Evolutionary conservation across 164 flowering plant genomes (phyloP).

Genomic region (Warburgia ugandensis): DNA sequence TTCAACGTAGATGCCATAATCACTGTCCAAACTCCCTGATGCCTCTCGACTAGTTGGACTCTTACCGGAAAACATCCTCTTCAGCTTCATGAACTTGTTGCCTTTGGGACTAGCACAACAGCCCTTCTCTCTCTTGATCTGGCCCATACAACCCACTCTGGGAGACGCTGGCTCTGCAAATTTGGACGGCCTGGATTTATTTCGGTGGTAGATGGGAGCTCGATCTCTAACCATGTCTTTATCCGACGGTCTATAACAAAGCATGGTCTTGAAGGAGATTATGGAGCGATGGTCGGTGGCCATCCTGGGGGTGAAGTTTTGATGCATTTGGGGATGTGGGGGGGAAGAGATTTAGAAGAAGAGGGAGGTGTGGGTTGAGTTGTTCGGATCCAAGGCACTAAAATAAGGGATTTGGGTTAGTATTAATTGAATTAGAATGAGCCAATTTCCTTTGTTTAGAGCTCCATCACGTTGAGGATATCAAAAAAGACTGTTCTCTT

Average conservation of each 20-base stretch:
- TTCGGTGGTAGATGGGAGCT: not conserved
- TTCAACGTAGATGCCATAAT: not conserved
- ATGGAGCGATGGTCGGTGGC: not conserved
- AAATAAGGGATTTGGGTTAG: too few species aligned
- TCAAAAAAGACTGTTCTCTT: too few species aligned
- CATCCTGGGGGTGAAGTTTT: not conserved
- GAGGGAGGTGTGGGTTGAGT: not conserved
- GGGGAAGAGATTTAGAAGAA: not conserved
- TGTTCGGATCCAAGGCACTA: too few species aligned
- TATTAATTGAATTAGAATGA: too few species aligned
- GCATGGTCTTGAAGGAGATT: constrained; percentile 4
- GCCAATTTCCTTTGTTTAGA: too few species aligned
- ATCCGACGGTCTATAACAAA: constrained; percentile 13
- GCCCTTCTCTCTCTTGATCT: constrained; percentile 14
- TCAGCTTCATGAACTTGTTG: constrained; percentile 17
- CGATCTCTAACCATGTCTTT: not conserved
- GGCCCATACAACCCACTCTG: constrained; percentile 26
- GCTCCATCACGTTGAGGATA: too few species aligned
- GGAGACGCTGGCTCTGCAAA: constrained; percentile 19
- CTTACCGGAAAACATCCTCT: constrained; percentile 19
- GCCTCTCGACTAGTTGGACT: not conserved
- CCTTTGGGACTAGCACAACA: not conserved
- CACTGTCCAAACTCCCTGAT: not conserved
- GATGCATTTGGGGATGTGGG: too few species aligned
- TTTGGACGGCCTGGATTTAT: not conserved